These are phyloP conservation scores for Schizochytrium sp. DNA, from an alignment of 108 stramenopile species.

Conservation along the genomic window DNA sequence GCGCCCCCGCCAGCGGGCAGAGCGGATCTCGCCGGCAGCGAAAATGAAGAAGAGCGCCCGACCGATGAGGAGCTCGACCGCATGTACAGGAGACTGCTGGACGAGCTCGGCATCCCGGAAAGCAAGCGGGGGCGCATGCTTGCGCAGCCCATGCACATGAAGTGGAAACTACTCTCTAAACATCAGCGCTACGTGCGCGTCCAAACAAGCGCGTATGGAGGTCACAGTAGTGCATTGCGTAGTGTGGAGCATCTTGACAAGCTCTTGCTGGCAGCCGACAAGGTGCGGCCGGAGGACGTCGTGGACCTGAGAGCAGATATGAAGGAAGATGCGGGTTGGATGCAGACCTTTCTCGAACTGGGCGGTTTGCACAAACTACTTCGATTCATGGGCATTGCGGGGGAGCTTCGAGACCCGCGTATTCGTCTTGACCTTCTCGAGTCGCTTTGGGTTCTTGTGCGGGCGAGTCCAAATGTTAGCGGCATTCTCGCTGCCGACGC, in stretches of 20 bases:
- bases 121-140: not conserved
- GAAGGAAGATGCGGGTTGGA: not conserved
- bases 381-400: not conserved
- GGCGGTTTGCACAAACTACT: not conserved
- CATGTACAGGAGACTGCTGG: not conserved
- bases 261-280: not conserved
- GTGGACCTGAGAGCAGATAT: not conserved
- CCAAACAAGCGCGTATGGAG: not conserved
- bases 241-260: not conserved
- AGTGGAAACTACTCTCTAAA: slow-evolving; percentile 12
- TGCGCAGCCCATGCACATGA: slow-evolving; percentile 18
- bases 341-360: not conserved
- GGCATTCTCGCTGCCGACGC: not conserved
- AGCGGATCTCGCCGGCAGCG: not conserved
- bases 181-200: slow-evolving; percentile 16
- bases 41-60: not conserved
- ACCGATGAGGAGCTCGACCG: not conserved
- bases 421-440: not conserved
- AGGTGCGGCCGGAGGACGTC: not conserved
- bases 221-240: not conserved
- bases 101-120: slow-evolving; percentile 1
- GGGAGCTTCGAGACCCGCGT: not conserved
- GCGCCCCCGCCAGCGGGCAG: not conserved
- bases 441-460: not conserved
- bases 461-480: not conserved